Percentiles rank a stretch among this genome's conserved stretches.
phyloP scores from a whole-genome alignment of 108 stramenopile genomes.

The Cyclotella baltica region DNA sequence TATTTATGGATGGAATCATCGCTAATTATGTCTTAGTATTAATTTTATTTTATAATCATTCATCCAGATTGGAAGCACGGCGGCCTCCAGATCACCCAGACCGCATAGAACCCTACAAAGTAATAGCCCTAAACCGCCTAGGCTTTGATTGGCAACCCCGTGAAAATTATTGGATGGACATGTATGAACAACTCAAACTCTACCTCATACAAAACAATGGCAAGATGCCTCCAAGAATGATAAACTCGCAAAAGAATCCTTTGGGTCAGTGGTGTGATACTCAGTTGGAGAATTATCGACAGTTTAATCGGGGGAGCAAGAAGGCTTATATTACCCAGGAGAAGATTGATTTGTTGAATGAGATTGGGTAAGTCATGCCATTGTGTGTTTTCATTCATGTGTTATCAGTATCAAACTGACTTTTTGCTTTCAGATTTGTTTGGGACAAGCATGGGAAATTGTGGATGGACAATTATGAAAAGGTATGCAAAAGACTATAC shows the following conservation, averaged over 20 bases:
- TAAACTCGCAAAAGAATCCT: slow-evolving; percentile 28
- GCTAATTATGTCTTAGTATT: no score
- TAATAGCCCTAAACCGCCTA: slow-evolving; percentile 36
- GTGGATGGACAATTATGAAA: slow-evolving; percentile 41
- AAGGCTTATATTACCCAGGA: slow-evolving; percentile 42
- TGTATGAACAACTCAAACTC: slow-evolving; percentile 40
- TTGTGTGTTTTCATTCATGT: neutral
- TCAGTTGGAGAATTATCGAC: slow-evolving; percentile 40
- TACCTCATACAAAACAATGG: slow-evolving; percentile 36
- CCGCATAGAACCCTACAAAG: slow-evolving; percentile 46
- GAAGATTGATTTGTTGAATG: slow-evolving; percentile 52
- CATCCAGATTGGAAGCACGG: slow-evolving; percentile 33
- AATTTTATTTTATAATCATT: no score
- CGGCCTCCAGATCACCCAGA: slow-evolving; percentile 27
- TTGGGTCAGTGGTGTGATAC: slow-evolving; percentile 48
- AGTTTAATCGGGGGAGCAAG: slow-evolving; percentile 29
- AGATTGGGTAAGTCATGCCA: slow-evolving; percentile 30
- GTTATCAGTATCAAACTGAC: no score
- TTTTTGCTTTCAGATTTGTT: slow-evolving; percentile 21
- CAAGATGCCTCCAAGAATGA: slow-evolving; percentile 32
- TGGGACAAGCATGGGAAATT: slow-evolving; percentile 36
- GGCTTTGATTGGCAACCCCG: slow-evolving; percentile 54
- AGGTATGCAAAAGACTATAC: neutral
- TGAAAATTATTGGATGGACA: slow-evolving; percentile 47
- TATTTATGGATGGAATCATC: no score